Evolutionary conservation across 345 rosid genomes (phyloP).

Genomic region (Salix caprea): DNA sequence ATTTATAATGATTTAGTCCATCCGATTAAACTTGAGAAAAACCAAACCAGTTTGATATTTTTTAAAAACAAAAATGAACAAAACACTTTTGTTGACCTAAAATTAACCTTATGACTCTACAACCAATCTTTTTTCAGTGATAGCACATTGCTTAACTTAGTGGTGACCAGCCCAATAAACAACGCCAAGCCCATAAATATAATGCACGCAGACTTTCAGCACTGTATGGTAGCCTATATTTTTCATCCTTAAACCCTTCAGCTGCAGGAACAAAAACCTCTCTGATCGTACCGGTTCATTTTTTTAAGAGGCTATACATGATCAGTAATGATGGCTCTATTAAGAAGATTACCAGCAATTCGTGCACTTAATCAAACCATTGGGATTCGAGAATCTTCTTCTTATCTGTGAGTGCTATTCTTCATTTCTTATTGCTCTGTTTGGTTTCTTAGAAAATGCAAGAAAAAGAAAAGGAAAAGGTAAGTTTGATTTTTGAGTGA

Average conservation of each 20-base stretch:
- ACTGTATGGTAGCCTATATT: background rate
- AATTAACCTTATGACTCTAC: too few species aligned
- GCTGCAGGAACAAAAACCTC: conserved; percentile 8
- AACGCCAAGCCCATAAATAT: background rate
- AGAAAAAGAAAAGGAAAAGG: background rate
- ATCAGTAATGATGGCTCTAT: conserved; percentile 10
- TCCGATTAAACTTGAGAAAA: too few species aligned
- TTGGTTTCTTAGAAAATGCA: conserved; percentile 18
- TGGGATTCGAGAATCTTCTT: conserved; percentile 34
- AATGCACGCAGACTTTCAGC: background rate
- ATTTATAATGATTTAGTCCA: too few species aligned
- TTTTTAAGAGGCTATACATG: background rate
- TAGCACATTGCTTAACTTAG: too few species aligned
- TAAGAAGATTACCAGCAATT: conserved; percentile 17
- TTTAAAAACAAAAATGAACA: too few species aligned
- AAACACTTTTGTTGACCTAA: too few species aligned
- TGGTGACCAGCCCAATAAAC: background rate
- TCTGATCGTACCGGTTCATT: background rate
- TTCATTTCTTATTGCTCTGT: conserved; percentile 11
- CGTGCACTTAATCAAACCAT: conserved; percentile 31
- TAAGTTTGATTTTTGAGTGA: background rate
- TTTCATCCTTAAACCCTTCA: conserved; percentile 15
- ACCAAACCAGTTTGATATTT: too few species aligned
- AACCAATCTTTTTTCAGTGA: too few species aligned
- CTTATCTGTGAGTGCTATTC: conserved; percentile 41